phyloP scores from a whole-genome alignment of 768 basidiomycete species.

The Lactarius quietus region DNA sequence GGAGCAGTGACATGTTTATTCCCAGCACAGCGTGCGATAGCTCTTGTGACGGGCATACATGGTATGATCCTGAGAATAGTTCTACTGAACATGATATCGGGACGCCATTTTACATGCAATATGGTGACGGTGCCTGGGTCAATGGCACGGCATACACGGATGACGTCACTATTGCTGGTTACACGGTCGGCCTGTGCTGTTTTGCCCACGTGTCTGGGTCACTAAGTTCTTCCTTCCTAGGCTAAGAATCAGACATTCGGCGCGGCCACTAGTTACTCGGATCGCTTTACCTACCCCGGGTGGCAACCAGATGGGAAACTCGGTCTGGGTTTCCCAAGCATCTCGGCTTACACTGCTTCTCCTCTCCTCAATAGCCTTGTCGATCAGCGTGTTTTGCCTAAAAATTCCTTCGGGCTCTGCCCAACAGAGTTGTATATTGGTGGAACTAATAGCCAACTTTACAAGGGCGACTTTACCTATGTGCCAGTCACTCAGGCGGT shows the following conservation, averaged over 20 bases:
- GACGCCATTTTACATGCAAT: slow-evolving; percentile 34
- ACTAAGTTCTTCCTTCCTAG: neutral
- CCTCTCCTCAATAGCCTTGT: slow-evolving; percentile 30
- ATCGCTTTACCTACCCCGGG: slow-evolving; percentile 7
- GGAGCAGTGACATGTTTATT: slow-evolving; percentile 33
- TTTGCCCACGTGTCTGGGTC: no score
- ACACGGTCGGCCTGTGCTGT: slow-evolving; percentile 23
- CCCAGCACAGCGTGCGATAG: slow-evolving; percentile 32
- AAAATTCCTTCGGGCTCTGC: slow-evolving; percentile 47
- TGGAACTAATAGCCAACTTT: slow-evolving; percentile 1
- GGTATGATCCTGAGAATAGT: slow-evolving; percentile 3
- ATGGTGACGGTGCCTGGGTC: slow-evolving; percentile 40
- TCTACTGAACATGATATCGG: slow-evolving; percentile 27
- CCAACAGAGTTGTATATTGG: slow-evolving; percentile 29
- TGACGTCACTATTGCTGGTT: slow-evolving; percentile 39
- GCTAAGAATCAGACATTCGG: slow-evolving; percentile 42
- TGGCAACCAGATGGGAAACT: slow-evolving; percentile 42
- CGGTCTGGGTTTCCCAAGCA: slow-evolving; percentile 37
- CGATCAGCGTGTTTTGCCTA: slow-evolving; percentile 33
- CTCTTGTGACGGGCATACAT: slow-evolving; percentile 29
- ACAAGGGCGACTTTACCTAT: slow-evolving; percentile 12
- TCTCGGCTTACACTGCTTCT: slow-evolving; percentile 26
- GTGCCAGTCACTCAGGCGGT: slow-evolving; percentile 1
- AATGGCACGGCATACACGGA: slow-evolving; percentile 42
- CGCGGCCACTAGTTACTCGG: slow-evolving; percentile 39